Percentiles rank a stretch among this genome's conserved stretches.
Conservation (phyloP, 2,329 filamentous ascomycete genomes). For the Xylariaceae sp. region DNA sequence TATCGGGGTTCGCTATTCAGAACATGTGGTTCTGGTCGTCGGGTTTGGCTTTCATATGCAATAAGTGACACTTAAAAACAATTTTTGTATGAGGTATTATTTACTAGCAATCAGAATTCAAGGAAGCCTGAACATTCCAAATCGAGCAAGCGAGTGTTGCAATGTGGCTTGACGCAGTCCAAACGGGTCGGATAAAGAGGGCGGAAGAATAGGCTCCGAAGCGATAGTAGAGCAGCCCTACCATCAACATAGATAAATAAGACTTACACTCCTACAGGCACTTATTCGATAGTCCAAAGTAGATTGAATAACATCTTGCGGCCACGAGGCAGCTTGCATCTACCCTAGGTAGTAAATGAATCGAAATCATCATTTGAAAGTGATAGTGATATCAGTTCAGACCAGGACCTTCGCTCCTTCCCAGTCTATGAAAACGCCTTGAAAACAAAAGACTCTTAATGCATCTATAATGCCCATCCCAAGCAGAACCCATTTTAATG, state of each 20-base stretch:
- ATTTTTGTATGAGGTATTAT: too few species aligned
- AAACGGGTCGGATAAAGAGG: not conserved
- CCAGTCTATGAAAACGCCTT: constrained; percentile 18
- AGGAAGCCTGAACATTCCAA: too few species aligned
- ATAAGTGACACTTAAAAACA: too few species aligned
- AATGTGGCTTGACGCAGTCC: not conserved
- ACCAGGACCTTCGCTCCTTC: constrained; percentile 5
- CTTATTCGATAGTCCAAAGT: too few species aligned
- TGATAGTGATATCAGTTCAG: not conserved
- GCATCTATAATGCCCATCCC: constrained; percentile 15
- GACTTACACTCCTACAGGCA: too few species aligned
- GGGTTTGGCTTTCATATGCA: too few species aligned
- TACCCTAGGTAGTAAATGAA: constrained; percentile 5
- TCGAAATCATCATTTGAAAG: constrained; percentile 4
- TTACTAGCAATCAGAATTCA: not conserved
- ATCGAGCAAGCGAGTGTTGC: not conserved
- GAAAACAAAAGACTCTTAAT: constrained; percentile 12
- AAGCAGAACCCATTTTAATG: constrained; percentile 6
- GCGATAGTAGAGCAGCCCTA: too few species aligned
- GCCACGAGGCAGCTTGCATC: not conserved
- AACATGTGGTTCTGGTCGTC: not conserved
- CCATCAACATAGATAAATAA: too few species aligned
- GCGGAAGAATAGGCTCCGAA: not conserved
- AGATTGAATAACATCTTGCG: not conserved
- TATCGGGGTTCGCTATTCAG: not conserved